Base-by-base conservation (phyloP, 164 flowering plant genomes). In the Taxillus chinensis region DNA sequence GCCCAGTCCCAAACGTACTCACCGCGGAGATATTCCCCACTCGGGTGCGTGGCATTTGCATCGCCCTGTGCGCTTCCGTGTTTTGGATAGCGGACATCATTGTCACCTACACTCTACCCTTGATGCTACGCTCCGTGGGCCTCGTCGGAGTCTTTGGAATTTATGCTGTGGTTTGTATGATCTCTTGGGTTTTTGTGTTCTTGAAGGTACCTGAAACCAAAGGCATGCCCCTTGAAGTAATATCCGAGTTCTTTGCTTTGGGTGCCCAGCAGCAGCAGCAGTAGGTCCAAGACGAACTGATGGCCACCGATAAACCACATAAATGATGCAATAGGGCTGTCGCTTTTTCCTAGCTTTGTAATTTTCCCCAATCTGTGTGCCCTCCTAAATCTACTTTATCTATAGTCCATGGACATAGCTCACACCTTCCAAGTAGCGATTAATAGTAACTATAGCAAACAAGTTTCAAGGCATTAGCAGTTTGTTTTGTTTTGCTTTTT, bases 211-310 rank as follows among this genome's bases (percentile, higher is more conserved):
- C 79, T 4, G 79, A 75, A 63, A 75, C 79, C 1, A 75, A 73
- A 50, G 76, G 79, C 16, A 75, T 75, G 79, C 76, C 79, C 5
- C 76, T 75, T 16, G 79, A 75, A 59, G 79, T 75, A 45, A 75
- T 75, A 13, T 60, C 71, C 12, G 79, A 75, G 62, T 72, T 75
- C 76, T 75, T 75, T 41, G 69, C 73, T 17, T 60, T 70, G 43
- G 76, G 79, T n/a, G 76, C 76, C 2, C 60, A 41, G 62, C 27
- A 27, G 27, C 27, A 27, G 27, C 27, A 27, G 27, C 27, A 27
- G 27, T 27, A 27, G 27, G 27, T 27, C 27, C 27, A 27, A 27
- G 27, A 27, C 27, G 27, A 27, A 27, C 27, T 27, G 27, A 27
- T 27, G 27, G 27, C 27, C 2, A 27, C 27, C 27, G 27, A 27